These are phyloP conservation scores for Xerocomellus intermedius DNA, from an alignment of 768 basidiomycete genomes.

Conservation along the genomic window DNA sequence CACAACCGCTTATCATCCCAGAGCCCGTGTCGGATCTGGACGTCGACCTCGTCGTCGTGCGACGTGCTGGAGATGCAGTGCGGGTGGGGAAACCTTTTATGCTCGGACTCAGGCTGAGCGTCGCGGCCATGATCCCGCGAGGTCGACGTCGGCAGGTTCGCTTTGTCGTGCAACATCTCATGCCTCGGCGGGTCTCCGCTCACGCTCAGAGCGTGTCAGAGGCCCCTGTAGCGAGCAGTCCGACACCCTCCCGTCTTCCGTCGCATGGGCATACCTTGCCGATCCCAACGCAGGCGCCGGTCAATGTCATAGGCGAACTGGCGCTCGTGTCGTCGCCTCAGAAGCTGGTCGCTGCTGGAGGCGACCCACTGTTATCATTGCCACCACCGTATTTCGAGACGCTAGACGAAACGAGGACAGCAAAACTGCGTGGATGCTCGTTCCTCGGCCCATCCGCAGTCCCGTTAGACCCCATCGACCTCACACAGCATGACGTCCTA, in stretches of 20 bases:
- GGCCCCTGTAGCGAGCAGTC: background rate
- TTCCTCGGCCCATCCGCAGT: conserved; percentile 54
- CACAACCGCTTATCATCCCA: conserved; percentile 22
- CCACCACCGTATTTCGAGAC: conserved; percentile 50
- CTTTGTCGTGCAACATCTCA: conserved; percentile 67
- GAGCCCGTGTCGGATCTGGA: conserved; percentile 44
- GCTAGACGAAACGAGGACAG: conserved; percentile 34
- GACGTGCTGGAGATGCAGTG: conserved; percentile 45
- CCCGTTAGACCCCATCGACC: conserved; percentile 44
- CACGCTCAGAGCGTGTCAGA: conserved; percentile 12
- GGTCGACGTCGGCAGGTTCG: conserved; percentile 41
- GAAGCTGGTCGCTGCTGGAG: background rate
- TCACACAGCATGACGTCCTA: conserved; percentile 20
- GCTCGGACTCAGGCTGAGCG: conserved; percentile 50
- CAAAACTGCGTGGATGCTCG: conserved; percentile 34
- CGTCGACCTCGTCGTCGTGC: conserved; percentile 53
- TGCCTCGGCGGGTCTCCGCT: conserved; percentile 36
- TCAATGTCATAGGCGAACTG: conserved; percentile 4
- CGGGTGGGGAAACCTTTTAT: conserved; percentile 58
- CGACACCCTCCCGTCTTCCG: conserved; percentile 6
- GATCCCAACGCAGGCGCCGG: conserved; percentile 4
- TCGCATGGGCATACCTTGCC: conserved; percentile 7
- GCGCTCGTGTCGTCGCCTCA: conserved; percentile 16
- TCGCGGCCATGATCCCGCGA: conserved; percentile 45
- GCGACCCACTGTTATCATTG: conserved; percentile 25